phyloP scores from a whole-genome alignment of 352 stramenopile genomes.

The Phytophthora megakarya region DNA sequence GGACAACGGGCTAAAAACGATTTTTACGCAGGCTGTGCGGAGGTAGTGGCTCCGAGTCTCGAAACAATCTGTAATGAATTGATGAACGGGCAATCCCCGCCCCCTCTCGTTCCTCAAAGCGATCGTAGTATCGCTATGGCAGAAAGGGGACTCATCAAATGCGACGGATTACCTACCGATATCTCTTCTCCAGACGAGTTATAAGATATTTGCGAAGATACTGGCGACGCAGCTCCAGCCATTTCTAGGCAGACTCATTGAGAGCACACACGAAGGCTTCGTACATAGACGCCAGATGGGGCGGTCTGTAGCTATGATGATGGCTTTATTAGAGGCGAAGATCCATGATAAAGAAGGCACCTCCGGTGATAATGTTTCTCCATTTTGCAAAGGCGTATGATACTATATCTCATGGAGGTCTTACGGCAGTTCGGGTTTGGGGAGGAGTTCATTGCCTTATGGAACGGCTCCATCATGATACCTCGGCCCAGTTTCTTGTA shows the following conservation, averaged over 20 bases:
- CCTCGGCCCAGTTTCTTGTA: neutral
- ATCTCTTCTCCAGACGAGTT: neutral
- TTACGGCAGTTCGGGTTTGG: neutral
- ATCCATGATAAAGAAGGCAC: neutral
- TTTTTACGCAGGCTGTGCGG: neutral
- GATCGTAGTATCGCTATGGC: neutral
- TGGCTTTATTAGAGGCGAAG: neutral
- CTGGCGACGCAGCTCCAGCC: neutral
- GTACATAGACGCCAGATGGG: neutral
- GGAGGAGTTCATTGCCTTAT: neutral
- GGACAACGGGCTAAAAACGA: neutral
- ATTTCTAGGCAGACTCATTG: neutral
- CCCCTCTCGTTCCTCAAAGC: neutral
- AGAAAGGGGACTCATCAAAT: neutral
- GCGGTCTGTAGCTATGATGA: neutral
- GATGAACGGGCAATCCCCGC: neutral
- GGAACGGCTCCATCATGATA: neutral
- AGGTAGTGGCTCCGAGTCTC: neutral
- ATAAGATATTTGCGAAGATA: neutral
- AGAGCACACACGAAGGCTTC: neutral
- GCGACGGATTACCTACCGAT: neutral
- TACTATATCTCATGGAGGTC: neutral
- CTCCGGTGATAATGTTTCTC: too few relatives aligned
- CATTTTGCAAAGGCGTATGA: constrained; percentile 2
- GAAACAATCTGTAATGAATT: neutral